Conservation (phyloP, 2,329 filamentous ascomycete genomes). For the Claviceps citrina region DNA sequence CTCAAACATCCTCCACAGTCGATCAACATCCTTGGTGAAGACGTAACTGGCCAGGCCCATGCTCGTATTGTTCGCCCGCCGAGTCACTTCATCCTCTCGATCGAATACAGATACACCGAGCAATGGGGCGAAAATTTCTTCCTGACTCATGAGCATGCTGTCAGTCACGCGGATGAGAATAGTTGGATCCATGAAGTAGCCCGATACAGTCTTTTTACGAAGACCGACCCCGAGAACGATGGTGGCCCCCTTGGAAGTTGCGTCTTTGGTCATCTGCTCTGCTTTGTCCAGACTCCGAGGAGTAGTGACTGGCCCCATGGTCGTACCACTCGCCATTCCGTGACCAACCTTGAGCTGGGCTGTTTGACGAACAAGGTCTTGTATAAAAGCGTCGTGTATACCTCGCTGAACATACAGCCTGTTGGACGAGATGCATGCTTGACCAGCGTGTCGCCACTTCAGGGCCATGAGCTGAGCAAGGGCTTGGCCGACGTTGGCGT, state of each 20-base stretch:
- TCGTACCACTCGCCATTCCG: conserved; percentile 29
- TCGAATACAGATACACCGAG: conserved; percentile 55
- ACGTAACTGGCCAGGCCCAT: conserved; percentile 61
- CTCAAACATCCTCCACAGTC: conserved; percentile 28
- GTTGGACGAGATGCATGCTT: conserved; percentile 55
- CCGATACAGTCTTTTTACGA: conserved; percentile 25
- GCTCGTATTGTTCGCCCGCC: conserved; percentile 48
- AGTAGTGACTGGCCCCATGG: conserved; percentile 22
- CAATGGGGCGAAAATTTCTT: conserved; percentile 61
- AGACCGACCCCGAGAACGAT: conserved; percentile 37
- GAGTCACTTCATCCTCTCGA: conserved; percentile 53
- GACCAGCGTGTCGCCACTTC: conserved; percentile 59
- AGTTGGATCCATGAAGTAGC: conserved; percentile 55
- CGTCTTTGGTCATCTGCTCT: conserved; percentile 40
- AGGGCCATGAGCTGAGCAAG: conserved; percentile 44
- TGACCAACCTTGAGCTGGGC: conserved; percentile 44
- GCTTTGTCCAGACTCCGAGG: conserved; percentile 19
- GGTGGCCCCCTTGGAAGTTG: conserved; percentile 44
- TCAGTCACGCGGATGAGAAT: conserved; percentile 51
- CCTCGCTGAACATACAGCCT: conserved; percentile 43
- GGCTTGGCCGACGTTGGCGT: conserved; percentile 51
- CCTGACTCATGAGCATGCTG: conserved; percentile 49
- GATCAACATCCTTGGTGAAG: conserved; percentile 35
- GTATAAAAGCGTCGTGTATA: conserved; percentile 46
- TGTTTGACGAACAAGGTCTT: conserved; percentile 36